Evolutionary conservation across 2,329 filamentous ascomycete genomes (phyloP).

Genomic region (Penicillium freii): DNA sequence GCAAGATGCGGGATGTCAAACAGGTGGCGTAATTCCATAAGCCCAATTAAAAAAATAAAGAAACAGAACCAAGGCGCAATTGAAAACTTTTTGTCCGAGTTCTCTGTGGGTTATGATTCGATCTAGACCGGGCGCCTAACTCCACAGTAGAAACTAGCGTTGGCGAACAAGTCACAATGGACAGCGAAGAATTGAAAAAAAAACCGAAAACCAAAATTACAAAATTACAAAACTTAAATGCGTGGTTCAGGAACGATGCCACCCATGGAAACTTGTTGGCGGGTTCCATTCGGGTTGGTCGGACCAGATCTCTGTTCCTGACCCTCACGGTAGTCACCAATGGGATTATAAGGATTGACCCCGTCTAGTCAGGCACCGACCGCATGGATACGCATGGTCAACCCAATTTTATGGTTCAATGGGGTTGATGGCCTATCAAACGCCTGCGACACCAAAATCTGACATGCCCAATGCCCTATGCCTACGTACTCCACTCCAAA

Average conservation of each 20-base stretch:
- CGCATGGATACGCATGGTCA: constrained; percentile 4
- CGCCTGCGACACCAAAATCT: neutral
- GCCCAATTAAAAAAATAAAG: neutral
- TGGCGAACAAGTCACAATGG: constrained; percentile 1
- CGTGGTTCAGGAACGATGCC: neutral
- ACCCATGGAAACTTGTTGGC: neutral
- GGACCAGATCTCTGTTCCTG: neutral
- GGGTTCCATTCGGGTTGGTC: constrained; percentile 8
- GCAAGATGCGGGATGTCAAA: neutral
- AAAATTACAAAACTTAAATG: neutral
- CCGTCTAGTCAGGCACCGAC: neutral
- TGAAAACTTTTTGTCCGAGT: constrained; percentile 1
- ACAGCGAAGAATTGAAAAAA: neutral
- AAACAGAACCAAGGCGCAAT: neutral
- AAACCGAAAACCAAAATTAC: neutral
- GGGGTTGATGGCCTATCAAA: neutral
- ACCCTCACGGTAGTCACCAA: neutral
- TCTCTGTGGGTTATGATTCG: constrained; percentile 1
- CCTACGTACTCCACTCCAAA: constrained; percentile 1
- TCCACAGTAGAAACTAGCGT: neutral
- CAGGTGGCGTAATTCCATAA: neutral
- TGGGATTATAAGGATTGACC: neutral
- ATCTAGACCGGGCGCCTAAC: constrained; percentile 3
- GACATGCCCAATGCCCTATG: neutral
- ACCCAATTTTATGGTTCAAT: constrained; percentile 1